Base-by-base conservation (phyloP, 2,329 filamentous ascomycete genomes). In the Whalleya microplaca region DNA sequence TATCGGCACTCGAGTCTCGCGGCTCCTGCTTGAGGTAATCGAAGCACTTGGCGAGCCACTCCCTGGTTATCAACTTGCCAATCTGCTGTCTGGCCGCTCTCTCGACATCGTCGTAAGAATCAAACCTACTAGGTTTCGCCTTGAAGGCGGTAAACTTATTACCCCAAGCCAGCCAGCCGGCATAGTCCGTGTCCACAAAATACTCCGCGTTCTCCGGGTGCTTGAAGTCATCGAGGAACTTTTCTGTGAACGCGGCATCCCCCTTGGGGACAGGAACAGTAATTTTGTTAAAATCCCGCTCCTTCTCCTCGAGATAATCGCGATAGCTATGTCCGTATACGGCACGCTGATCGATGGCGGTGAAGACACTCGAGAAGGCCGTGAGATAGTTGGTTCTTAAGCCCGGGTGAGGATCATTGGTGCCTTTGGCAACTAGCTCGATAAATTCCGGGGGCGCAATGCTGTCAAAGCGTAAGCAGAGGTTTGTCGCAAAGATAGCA, bases 1-100 rank as follows among this genome's bases (percentile, higher is more conserved):
- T 85, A 71, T 99, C 94, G 0, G 90, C 83, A 3, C 83, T 83
- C 0, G 85, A 75, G 70, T 98, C 94, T 44, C 94, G 87, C 2
- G 95, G 94, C 72, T 98, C 94, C 74, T 98, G 95, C 76, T 97
- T 98, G 77, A 98, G 84, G 71, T 94, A 98, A 21, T 88, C 90
- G 69, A 99, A 99, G 73, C 89, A 94, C 48, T 88, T 89, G 43
- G 84, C 84, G 64, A 97, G 87, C 96, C 95, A 99, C 23, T 91
- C 84, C 47, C 87, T 87, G 57, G 90, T 91, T 59, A 99, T 79
- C 42, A 92, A 80, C 53, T 83, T 82, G 46, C 93, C 95, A 68
- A 99, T 95, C 68, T 91, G 89, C 52, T 84, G 82, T 41, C 94
- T 87, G 6, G 90, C 85, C 1, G 80, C 80, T 65, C 76, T 86